Conservation (phyloP, 1,284 basidiomycete genomes). For the Meripilus lineatus region DNA sequence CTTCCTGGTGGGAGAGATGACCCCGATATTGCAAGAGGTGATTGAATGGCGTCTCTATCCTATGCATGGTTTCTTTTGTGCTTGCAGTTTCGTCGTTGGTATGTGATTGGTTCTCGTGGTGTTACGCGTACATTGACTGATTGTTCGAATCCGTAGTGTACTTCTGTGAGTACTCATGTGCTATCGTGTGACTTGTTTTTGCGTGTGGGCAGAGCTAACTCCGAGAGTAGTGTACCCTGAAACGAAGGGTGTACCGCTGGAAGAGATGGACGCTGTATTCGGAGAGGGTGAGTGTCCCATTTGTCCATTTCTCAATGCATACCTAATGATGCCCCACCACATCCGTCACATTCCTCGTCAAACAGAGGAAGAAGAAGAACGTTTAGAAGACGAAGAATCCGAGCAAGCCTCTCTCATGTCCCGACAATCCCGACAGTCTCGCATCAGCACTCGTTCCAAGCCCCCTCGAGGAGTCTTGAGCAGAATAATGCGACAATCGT, state of each 20-base stretch:
- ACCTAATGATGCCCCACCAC: not conserved
- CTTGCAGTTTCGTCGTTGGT: conserved; percentile 81
- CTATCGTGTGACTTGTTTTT: conserved; percentile 6
- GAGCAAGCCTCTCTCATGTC: conserved; percentile 59
- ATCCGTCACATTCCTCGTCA: conserved; percentile 10
- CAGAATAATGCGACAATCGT: conserved; percentile 47
- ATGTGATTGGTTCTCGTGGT: conserved; percentile 19
- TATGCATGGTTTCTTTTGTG: conserved; percentile 95
- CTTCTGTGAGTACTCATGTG: conserved; percentile 64
- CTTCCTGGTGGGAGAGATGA: conserved; percentile 85
- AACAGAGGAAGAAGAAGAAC: conserved; percentile 55
- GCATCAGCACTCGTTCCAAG: conserved; percentile 18
- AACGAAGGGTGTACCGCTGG: conserved; percentile 73
- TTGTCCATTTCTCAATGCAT: not conserved
- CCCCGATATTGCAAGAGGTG: conserved; percentile 83
- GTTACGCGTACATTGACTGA: conserved; percentile 16
- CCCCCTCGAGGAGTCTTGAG: conserved; percentile 40
- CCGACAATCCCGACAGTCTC: conserved; percentile 32
- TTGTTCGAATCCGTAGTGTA: conserved; percentile 46
- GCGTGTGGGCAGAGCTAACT: conserved; percentile 12
- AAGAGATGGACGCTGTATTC: conserved; percentile 82
- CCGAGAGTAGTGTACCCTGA: conserved; percentile 79
- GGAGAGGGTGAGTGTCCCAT: conserved; percentile 57
- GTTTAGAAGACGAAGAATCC: conserved; percentile 63
- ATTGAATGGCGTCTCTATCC: conserved; percentile 94